Evolutionary conservation across 306 rosid species (phyloP).

Genomic region (Heteromeles arbutifolia): DNA sequence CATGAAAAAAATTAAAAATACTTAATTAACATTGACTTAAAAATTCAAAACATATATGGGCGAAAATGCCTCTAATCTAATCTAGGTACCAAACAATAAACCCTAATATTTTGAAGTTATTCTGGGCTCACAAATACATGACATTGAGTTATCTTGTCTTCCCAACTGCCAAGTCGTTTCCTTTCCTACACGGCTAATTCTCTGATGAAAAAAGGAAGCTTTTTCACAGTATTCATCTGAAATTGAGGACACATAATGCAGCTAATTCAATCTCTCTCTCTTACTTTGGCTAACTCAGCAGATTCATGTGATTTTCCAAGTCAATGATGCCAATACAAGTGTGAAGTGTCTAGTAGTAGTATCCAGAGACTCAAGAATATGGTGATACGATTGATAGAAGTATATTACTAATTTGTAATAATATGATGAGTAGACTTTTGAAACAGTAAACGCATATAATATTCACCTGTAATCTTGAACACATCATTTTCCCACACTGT

Average conservation of each 20-base stretch:
- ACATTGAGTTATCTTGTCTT: background rate
- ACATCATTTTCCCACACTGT: slow-evolving; percentile 1
- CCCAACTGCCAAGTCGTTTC: background rate
- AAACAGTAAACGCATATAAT: background rate
- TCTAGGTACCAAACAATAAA: too few relatives aligned
- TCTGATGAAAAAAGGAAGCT: background rate
- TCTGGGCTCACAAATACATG: background rate
- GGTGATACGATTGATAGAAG: too few relatives aligned
- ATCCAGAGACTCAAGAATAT: background rate
- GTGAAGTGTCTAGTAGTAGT: background rate
- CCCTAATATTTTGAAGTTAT: background rate
- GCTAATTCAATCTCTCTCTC: background rate
- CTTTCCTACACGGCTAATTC: background rate
- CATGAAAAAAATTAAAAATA: too few relatives aligned
- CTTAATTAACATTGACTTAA: too few relatives aligned
- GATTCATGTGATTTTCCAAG: background rate
- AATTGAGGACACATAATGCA: background rate
- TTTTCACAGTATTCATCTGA: background rate
- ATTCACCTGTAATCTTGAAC: slow-evolving; percentile 9
- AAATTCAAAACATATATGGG: too few relatives aligned
- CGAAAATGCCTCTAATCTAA: too few relatives aligned
- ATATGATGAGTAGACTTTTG: background rate
- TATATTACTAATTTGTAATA: too few relatives aligned
- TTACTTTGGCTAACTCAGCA: background rate
- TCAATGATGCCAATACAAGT: background rate